A percentile compares a stretch with the other conserved stretches of the same genome.
Conservation (phyloP, 2,329 filamentous ascomycete genomes). For the Cylindrodendrum hubeiense region DNA sequence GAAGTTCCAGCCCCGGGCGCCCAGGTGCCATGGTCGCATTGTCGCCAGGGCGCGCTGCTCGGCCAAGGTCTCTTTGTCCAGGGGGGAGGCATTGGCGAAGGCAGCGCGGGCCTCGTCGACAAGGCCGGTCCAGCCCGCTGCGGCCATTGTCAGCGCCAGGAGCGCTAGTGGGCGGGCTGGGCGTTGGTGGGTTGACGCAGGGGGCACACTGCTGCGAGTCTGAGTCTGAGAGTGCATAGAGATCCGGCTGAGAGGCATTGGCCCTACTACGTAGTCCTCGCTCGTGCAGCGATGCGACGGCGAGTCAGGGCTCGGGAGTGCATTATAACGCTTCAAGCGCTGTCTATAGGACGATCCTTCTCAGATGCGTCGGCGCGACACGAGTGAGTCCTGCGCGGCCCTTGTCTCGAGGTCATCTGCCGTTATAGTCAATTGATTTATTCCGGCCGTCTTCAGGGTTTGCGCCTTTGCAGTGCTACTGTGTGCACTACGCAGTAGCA, state of each 20-base stretch:
- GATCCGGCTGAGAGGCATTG: no score
- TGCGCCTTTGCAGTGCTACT: background rate
- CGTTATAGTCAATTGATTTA: background rate
- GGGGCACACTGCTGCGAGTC: conserved; percentile 24
- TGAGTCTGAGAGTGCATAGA: background rate
- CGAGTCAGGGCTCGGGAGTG: background rate
- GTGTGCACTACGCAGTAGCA: background rate
- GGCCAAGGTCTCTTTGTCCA: background rate
- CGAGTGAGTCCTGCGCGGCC: background rate
- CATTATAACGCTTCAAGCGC: no score
- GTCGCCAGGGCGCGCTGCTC: background rate
- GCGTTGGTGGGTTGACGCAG: conserved; percentile 45
- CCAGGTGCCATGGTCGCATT: conserved; percentile 8
- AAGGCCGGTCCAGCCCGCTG: no score
- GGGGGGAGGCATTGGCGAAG: background rate
- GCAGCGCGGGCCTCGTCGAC: background rate
- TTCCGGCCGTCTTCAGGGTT: background rate
- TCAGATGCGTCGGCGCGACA: background rate
- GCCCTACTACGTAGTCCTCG: no score
- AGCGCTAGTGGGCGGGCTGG: conserved; percentile 27
- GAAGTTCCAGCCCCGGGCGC: background rate
- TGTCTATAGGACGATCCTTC: background rate
- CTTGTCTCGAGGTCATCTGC: background rate
- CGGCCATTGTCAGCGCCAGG: conserved; percentile 6
- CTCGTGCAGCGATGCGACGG: no score